Percentiles rank a stretch among this genome's conserved stretches.
These are phyloP conservation scores for Linnemannia schmuckeri DNA, from an alignment of 192 early-diverging fungal genomes.

Conservation along the genomic window DNA sequence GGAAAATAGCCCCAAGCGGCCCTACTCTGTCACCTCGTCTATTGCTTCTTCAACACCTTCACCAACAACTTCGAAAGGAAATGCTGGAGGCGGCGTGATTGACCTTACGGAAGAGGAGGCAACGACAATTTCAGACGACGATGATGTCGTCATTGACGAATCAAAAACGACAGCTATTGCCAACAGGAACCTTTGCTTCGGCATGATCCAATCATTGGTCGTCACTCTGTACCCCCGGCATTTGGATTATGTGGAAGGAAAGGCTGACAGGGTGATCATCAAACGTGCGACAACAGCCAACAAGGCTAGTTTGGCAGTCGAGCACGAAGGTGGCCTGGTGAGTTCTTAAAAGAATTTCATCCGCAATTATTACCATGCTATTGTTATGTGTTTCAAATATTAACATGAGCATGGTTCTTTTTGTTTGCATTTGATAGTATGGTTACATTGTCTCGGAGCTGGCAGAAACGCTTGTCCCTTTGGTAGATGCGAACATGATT, in stretches of 20 bases:
- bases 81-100: constrained; percentile 11
- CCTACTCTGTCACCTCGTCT: constrained; percentile 1
- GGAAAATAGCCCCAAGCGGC: constrained; percentile 4
- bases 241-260: constrained; percentile 42
- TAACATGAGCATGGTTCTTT: neutral
- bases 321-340: constrained; percentile 42
- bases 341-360: neutral
- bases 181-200: constrained; percentile 57
- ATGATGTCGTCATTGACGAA: constrained; percentile 55
- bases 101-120: constrained; percentile 51
- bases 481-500: constrained; percentile 53
- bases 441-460: constrained; percentile 53
- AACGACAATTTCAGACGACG: constrained; percentile 25
- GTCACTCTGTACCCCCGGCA: constrained; percentile 55
- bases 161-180: constrained; percentile 47
- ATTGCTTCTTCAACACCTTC: constrained; percentile 18
- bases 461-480: constrained; percentile 51
- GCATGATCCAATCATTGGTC: constrained; percentile 49
- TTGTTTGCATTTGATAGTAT: constrained; percentile 22
- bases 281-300: constrained; percentile 42
- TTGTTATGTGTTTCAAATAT: neutral
- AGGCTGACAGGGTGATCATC: constrained; percentile 38
- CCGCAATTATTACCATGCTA: neutral
- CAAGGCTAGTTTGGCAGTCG: constrained; percentile 47
- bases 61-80: constrained; percentile 3